Percentiles rank a stretch among this genome's conserved stretches.
phyloP scores from a whole-genome alignment of 305 asterid genomes.

The Fraxinus floribunda region DNA sequence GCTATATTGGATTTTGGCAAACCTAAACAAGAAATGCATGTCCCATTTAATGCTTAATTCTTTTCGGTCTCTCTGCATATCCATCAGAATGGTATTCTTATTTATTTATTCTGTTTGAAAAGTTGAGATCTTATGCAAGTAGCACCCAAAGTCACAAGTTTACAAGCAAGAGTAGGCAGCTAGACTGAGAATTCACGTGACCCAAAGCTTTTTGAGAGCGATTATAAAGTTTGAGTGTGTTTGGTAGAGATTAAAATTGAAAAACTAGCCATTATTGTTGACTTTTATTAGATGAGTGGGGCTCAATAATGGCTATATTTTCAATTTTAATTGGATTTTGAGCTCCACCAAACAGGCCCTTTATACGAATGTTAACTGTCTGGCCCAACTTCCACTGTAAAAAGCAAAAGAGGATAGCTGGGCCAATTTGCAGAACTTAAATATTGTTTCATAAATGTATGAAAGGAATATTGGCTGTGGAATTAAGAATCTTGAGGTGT shows the following conservation, averaged over 20 bases:
- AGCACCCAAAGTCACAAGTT: not conserved
- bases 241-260: no score
- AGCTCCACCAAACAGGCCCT: no score
- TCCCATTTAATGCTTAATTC: not conserved
- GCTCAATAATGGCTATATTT: no score
- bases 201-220: not conserved
- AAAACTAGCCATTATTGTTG: no score
- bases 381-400: not conserved
- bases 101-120: not conserved
- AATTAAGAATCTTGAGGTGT: not conserved
- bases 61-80: not conserved
- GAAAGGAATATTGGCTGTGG: not conserved
- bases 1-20: not conserved
- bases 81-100: not conserved
- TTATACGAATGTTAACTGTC: not conserved
- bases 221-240: not conserved
- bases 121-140: not conserved
- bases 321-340: no score
- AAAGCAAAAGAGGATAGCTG: not conserved
- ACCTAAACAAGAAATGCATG: constrained; percentile 12
- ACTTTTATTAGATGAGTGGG: no score
- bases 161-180: not conserved
- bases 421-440: not conserved
- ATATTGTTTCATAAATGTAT: not conserved
- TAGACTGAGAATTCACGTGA: not conserved